Evolutionary conservation across 768 basidiomycete genomes (phyloP), one percentile per base, ranked within the genome.

Genomic region (Termitomyces sp.): DNA sequence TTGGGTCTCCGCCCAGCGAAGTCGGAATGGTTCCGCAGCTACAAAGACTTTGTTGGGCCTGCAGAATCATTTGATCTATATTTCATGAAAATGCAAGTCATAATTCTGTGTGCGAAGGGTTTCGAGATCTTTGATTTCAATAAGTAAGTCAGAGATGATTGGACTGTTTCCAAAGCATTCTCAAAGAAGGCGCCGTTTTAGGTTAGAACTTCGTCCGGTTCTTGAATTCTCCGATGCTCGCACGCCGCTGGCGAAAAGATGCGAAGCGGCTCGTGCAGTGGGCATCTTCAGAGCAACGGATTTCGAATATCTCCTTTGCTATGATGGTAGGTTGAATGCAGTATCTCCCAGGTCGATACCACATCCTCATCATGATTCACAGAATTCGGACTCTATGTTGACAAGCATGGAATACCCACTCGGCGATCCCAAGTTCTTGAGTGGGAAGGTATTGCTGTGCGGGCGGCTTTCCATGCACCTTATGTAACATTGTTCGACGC

Each of bases 71-170:
- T 84, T 59, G 89, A 93, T 11, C 76, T 97, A 35, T 84, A 94
- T 58, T 98, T 97, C 79, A 75, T 98, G 53, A 93, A 94, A 67
- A 88, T 88, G 11, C 89, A 88, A 72, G 88, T 98, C 16, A 94
- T 89, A 2, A 89, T 98, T 53, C 79, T 97, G 27, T 94, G 94
- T 61, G 85, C 89, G 0, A 91, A 91, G 64, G 94, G 94, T 38
- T 96, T 98, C 61, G 94, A 97, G 70, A 94, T 96, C 63, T 95
- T 98, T 87, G 92, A 98, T 62, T 78, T 98, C 31, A 84, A 84
- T 20, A 90, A 94, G 91, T 95, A 74, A 38, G 89, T 38, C 27
- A 25, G 15, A 33, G 29, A 22, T 7, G 5, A 41, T 33, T 9
- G 22, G 42, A 9, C 4, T 42, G 22, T 3, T 42, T 25, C 11